Base-by-base conservation (phyloP, 164 flowering plant genomes). In the Nymphaea thermarum region DNA sequence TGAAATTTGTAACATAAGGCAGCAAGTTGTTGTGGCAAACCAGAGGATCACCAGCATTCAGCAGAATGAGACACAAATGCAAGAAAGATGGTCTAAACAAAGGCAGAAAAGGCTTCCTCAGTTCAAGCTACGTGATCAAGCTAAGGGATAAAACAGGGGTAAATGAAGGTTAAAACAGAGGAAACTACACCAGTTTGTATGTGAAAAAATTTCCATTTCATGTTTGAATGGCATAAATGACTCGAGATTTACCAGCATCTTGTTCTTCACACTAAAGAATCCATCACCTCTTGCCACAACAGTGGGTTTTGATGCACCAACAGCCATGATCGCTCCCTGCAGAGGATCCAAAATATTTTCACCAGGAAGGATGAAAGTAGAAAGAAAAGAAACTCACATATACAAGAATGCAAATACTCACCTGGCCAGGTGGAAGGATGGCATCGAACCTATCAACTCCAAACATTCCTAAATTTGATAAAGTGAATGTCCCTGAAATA, bases 401-500 rank as follows among this genome's bases (percentile, higher is more conserved):
- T 8, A 51, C 8, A 51, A 15, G 8, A 51, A 51, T 51, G 57
- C 57, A 6, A 53, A 51, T 42, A 71, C 82, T 74, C 65, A 88
- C 98, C 84, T 93, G 98, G 79, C 98, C 98, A 12, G 98, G 97
- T 57, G 98, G 98, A 74, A 93, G 97, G 73, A 93, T 90, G 18
- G 98, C 98, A 83, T 93, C 98, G 79, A 93, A 93, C 68, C 90
- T 86, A 75, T 91, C 98, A 68, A 93, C 98, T 75, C 98, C 97
- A 81, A 93, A 93, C 98, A 93, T 93, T 64, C 97, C 98, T 82
- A 93, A 79, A 78, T 93, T 93, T 73, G 98, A 93, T 7, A 91
- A 72, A 57, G 98, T 93, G 77, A 93, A 93, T 16, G 96, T 91
- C 41, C 97, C 98, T 93, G 79, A 69, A 79, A 4, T 41, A 43